These are phyloP conservation scores for Hypoxylon rickii DNA, from an alignment of 495 filamentous ascomycete genomes.

Conservation along the genomic window DNA sequence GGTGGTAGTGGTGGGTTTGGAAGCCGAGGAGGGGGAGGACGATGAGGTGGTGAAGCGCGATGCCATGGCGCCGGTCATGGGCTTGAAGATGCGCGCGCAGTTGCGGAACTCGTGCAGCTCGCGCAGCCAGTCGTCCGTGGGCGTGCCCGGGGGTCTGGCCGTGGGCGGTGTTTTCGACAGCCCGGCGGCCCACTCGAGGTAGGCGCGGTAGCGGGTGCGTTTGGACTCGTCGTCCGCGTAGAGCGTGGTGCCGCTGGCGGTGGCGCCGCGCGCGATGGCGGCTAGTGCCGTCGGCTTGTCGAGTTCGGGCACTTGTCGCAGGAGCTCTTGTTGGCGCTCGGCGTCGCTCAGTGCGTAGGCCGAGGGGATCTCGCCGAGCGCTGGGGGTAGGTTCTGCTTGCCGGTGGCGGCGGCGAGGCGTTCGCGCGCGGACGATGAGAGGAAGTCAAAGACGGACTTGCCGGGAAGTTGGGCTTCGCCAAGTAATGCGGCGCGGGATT, in stretches of 20 bases:
- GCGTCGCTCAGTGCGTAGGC: constrained; percentile 63
- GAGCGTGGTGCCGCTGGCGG: constrained; percentile 80
- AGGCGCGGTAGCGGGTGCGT: constrained; percentile 73
- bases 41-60: constrained; percentile 84
- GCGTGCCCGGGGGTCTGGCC: constrained; percentile 52
- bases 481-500: constrained; percentile 76
- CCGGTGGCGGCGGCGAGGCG: constrained; percentile 77
- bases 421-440: constrained; percentile 79
- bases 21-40: constrained; percentile 55
- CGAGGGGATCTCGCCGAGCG: constrained; percentile 71
- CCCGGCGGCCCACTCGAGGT: constrained; percentile 79
- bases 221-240: constrained; percentile 84
- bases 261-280: constrained; percentile 72
- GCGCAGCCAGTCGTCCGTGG: constrained; percentile 73
- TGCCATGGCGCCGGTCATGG: constrained; percentile 89
- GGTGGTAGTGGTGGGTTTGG: constrained; percentile 35
- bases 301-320: constrained; percentile 68
- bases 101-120: constrained; percentile 88
- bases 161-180: constrained; percentile 60
- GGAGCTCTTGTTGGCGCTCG: constrained; percentile 62
- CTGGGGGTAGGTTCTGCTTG: constrained; percentile 75
- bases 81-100: constrained; percentile 90
- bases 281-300: constrained; percentile 74
- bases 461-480: constrained; percentile 83
- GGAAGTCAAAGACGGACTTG: constrained; percentile 95